Base-by-base conservation (phyloP, 495 filamentous ascomycete species). In the Symbiotaphrina buchneri region DNA sequence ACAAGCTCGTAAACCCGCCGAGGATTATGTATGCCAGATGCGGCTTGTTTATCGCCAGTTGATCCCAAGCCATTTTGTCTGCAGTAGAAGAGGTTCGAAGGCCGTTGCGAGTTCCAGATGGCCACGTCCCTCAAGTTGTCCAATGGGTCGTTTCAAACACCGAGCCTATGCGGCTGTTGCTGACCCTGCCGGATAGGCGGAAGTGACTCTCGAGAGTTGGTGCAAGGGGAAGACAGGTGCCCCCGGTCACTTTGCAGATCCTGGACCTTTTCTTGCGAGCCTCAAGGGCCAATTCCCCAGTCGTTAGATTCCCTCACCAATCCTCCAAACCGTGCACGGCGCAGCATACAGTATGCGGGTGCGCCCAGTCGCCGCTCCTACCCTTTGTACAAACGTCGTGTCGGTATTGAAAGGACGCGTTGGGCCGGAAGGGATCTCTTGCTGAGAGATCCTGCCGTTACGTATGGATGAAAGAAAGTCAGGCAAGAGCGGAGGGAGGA, bases 21-120 rank as follows among this genome's bases (percentile, higher is more conserved):
- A 99, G 59, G 53, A 99, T 94, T 56, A 91, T 81, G 52, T 99
- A 99, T 26, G 90, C 90, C 78, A 92, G 49, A 61, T 99, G 90
- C 37, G 90, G 80, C 61, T 74, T 76, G 47, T 91, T 93, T 58
- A 95, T 70, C 32, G 74, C 71, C 35, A 95, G 59, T 41, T 95
- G 81, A 31, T 85, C 73, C 84, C 84, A 95, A 36, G 69, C 79
- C 84, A 95, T 95, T 10, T 34, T 18, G 2, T 4, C 14, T 8
- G 22, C 13, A 25, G 22, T 8, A 25, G 8, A 8, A n/a, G 22
- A 25, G 8, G 22, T 25, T 8, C 13, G 13, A 25, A 25, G 22
- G 13, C 22, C 13, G 8, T 25, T 25, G 22, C 22, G 22, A 25
- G 8, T 25, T 25, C 8, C 22, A 25, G 22, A 25, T 25, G 13